Conservation (phyloP, 2,329 filamentous ascomycete species). For the Alternaria rosae region DNA sequence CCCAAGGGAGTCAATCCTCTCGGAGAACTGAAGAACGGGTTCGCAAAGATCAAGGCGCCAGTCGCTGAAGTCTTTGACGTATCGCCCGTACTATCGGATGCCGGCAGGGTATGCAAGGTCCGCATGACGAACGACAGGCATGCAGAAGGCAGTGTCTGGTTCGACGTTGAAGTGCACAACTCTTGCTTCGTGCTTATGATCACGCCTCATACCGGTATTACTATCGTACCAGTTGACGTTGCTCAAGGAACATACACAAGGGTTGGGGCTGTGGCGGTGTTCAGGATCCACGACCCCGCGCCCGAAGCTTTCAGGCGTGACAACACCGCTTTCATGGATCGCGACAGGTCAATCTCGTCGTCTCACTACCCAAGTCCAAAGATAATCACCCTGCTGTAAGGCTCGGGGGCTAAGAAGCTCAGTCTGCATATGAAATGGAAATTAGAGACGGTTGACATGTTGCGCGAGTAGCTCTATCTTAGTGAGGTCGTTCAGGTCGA, state of each 20-base stretch:
- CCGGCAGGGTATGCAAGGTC: neutral
- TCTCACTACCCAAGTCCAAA: neutral
- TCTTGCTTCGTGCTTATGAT: slow-evolving; percentile 7
- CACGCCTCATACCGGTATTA: slow-evolving; percentile 8
- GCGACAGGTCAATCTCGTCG: neutral
- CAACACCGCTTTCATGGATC: too few relatives aligned
- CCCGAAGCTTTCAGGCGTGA: too few relatives aligned
- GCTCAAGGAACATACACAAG: slow-evolving; percentile 8
- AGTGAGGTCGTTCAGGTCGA: neutral
- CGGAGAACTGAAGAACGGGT: slow-evolving; percentile 11
- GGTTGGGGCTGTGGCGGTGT: slow-evolving; percentile 17
- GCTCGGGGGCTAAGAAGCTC: neutral
- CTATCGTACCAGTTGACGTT: neutral
- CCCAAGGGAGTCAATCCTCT: slow-evolving; percentile 10
- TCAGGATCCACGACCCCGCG: too few relatives aligned
- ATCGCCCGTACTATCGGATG: neutral
- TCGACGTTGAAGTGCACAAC: slow-evolving; percentile 4
- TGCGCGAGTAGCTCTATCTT: neutral
- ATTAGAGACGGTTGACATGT: neutral
- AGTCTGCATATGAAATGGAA: neutral
- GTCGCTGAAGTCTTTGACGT: neutral
- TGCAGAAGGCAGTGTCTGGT: slow-evolving; percentile 4
- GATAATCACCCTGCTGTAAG: neutral
- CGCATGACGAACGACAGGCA: neutral
- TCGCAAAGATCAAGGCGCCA: slow-evolving; percentile 5